Evolutionary conservation across 306 rosid genomes (phyloP).

Genomic region (Pueraria montana): DNA sequence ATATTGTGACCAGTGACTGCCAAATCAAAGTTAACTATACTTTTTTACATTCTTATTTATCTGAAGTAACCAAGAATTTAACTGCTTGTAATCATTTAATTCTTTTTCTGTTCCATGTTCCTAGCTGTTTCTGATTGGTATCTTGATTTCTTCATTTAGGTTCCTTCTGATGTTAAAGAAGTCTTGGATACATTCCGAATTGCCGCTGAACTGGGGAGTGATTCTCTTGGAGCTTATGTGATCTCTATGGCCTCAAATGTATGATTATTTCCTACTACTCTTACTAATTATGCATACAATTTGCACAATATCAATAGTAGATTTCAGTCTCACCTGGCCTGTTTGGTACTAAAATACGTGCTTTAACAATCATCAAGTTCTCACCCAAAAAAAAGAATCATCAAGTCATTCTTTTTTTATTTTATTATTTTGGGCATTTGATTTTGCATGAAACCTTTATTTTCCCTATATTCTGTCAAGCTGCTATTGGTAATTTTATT

Average conservation of each 20-base stretch:
- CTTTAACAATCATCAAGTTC: conserved; percentile 2
- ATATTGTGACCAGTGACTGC: background rate
- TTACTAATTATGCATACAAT: conserved; percentile 30
- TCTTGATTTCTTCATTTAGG: conserved; percentile 61
- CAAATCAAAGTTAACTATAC: background rate
- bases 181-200: conserved; percentile 82
- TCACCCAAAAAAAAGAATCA: background rate
- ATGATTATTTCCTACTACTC: conserved; percentile 45
- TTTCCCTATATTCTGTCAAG: conserved; percentile 22
- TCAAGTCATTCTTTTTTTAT: background rate
- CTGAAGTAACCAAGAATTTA: background rate
- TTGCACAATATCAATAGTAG: conserved; percentile 25
- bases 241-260: conserved; percentile 97
- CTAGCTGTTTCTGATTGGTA: conserved; percentile 26
- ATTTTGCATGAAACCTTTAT: conserved; percentile 22
- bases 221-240: conserved; percentile 94
- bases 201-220: conserved; percentile 91
- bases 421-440: background rate
- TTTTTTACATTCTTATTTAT: background rate
- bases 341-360: conserved; percentile 20
- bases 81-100: conserved; percentile 12
- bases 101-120: conserved; percentile 15
- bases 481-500: conserved; percentile 27
- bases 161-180: conserved; percentile 79
- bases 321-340: conserved; percentile 11